A percentile compares a stretch with the other conserved stretches of the same genome.
Evolutionary conservation across 257 asterid genomes (phyloP).

Genomic region (Marsdenia floribunda): DNA sequence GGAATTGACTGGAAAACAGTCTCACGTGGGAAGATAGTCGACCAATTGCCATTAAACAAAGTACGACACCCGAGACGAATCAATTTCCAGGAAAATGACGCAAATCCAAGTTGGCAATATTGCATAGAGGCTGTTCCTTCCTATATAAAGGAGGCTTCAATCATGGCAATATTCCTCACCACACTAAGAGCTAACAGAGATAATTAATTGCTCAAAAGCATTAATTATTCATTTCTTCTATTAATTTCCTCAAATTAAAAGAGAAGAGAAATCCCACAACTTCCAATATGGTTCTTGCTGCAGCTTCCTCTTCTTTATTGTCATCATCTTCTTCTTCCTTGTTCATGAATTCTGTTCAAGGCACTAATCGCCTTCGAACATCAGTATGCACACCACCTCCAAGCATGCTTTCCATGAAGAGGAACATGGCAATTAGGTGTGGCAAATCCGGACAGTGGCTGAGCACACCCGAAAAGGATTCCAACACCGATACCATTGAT

Average conservation of each 20-base stretch:
- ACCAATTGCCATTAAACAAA: not conserved
- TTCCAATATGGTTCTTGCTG: not conserved
- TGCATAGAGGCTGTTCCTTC: not conserved
- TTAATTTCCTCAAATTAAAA: not conserved
- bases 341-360: not conserved
- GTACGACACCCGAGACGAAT: not conserved
- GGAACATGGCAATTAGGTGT: not conserved
- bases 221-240: not conserved
- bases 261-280: not conserved
- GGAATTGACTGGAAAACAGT: too few relatives aligned
- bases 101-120: not conserved
- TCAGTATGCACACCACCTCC: not conserved
- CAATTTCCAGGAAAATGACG: not conserved
- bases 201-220: too few relatives aligned
- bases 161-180: not conserved
- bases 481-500: constrained; percentile 11
- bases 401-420: not conserved
- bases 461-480: constrained; percentile 9
- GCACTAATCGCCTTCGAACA: not conserved
- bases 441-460: not conserved
- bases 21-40: not conserved
- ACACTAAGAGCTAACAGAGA: not conserved
- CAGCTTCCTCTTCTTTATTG: not conserved
- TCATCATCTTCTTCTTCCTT: not conserved
- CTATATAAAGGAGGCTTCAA: not conserved